These are phyloP conservation scores for Oidiodendron maius DNA, from an alignment of 495 filamentous ascomycete species.

Conservation along the genomic window DNA sequence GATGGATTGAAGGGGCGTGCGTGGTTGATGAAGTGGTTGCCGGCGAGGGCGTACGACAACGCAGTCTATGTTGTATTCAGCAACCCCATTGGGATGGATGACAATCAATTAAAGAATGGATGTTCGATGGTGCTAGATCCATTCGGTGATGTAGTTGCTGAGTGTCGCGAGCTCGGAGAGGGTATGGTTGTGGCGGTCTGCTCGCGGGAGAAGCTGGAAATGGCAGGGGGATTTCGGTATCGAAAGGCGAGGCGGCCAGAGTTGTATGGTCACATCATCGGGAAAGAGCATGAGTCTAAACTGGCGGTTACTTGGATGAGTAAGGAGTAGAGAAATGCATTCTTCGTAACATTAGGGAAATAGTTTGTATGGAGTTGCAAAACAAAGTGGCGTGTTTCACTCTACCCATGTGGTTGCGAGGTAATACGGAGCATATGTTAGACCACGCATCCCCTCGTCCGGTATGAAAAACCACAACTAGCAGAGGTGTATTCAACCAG, in stretches of 20 bases:
- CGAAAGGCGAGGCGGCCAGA: background rate
- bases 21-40: conserved; percentile 1
- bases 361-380: too few species aligned
- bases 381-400: too few species aligned
- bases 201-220: background rate
- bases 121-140: conserved; percentile 1
- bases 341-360: too few species aligned
- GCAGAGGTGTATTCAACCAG: too few species aligned
- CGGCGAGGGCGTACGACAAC: background rate
- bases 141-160: conserved; percentile 1
- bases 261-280: background rate
- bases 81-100: conserved; percentile 1
- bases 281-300: background rate
- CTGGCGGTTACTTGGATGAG: conserved; percentile 25
- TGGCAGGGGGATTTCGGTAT: background rate
- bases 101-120: conserved; percentile 1
- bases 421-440: too few species aligned
- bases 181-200: background rate
- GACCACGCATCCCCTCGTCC: too few species aligned
- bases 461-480: too few species aligned
- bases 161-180: background rate
- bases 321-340: too few species aligned
- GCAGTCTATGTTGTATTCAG: conserved; percentile 1
- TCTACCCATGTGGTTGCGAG: too few species aligned
- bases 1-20: background rate